Evolutionary conservation across 2,329 filamentous ascomycete genomes (phyloP).

Genomic region (Colletotrichum limetticola): DNA sequence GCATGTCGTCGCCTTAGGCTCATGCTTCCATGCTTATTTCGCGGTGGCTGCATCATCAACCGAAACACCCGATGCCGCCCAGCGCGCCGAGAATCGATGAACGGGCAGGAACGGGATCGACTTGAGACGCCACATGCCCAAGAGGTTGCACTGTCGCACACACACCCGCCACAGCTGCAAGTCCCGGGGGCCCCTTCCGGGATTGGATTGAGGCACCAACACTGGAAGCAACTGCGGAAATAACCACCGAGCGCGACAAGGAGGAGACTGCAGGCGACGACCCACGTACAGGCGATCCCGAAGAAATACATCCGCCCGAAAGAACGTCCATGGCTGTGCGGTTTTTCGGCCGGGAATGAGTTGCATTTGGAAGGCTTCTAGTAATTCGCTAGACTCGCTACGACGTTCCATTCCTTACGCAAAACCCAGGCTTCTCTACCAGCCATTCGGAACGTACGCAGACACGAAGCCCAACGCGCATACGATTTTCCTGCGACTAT

Average conservation of each 20-base stretch:
- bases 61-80: slow-evolving; percentile 26
- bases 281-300: not conserved
- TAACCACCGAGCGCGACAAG: not conserved
- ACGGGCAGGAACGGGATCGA: slow-evolving; percentile 28
- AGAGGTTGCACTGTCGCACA: slow-evolving; percentile 10
- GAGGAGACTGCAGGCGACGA: slow-evolving; percentile 1
- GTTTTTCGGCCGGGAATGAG: not conserved
- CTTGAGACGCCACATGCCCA: slow-evolving; percentile 24
- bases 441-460: not conserved
- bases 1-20: slow-evolving; percentile 35
- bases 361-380: not conserved
- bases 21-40: slow-evolving; percentile 20
- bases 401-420: not conserved
- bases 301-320: not conserved
- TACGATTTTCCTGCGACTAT: not conserved
- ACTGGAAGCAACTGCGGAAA: slow-evolving; percentile 13
- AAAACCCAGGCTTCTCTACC: not conserved
- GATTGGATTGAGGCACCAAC: not conserved
- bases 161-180: not conserved
- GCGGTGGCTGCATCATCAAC: slow-evolving; percentile 32
- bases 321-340: not conserved
- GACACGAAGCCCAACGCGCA: not conserved
- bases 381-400: not conserved
- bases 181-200: slow-evolving; percentile 2
- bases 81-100: slow-evolving; percentile 15